phyloP scores from a whole-genome alignment of 2,329 filamentous ascomycete species.

The Arthrinium puccinioides region DNA sequence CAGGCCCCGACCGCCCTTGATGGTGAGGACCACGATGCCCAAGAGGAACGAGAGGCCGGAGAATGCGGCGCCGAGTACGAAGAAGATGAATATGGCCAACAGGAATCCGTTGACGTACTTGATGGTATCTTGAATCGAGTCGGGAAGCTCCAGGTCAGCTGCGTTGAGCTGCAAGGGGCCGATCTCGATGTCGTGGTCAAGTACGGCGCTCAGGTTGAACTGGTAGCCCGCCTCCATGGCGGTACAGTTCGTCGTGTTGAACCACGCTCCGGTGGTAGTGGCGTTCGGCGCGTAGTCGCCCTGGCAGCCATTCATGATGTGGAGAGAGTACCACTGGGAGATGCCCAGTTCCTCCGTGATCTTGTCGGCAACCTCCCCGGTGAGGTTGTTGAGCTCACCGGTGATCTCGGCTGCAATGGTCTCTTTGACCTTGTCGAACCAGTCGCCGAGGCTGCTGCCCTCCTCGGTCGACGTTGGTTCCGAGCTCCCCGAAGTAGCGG shows the following conservation, averaged over 20 bases:
- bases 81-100: slow-evolving; percentile 40
- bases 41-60: slow-evolving; percentile 35
- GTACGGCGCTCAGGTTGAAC: slow-evolving; percentile 38
- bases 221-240: slow-evolving; percentile 24
- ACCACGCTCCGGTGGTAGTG: slow-evolving; percentile 25
- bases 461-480: slow-evolving; percentile 14
- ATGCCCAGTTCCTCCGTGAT: slow-evolving; percentile 36
- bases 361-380: slow-evolving; percentile 30
- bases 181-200: slow-evolving; percentile 38
- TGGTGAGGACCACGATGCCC: slow-evolving; percentile 24
- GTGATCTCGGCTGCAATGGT: slow-evolving; percentile 25
- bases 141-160: slow-evolving; percentile 35
- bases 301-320: slow-evolving; percentile 40
- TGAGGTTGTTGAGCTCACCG: slow-evolving; percentile 31
- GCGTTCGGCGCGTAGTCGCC: slow-evolving; percentile 37
- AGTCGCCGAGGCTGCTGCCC: slow-evolving; percentile 14
- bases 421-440: slow-evolving; percentile 14
- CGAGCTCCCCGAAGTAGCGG: slow-evolving; percentile 12
- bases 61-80: slow-evolving; percentile 34
- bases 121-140: slow-evolving; percentile 37
- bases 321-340: slow-evolving; percentile 44
- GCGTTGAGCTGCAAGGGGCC: slow-evolving; percentile 38
- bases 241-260: slow-evolving; percentile 39
- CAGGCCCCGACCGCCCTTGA: slow-evolving; percentile 14
- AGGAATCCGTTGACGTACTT: slow-evolving; percentile 42